Conservation (phyloP, 306 rosid genomes). For the Fagus sylvatica region DNA sequence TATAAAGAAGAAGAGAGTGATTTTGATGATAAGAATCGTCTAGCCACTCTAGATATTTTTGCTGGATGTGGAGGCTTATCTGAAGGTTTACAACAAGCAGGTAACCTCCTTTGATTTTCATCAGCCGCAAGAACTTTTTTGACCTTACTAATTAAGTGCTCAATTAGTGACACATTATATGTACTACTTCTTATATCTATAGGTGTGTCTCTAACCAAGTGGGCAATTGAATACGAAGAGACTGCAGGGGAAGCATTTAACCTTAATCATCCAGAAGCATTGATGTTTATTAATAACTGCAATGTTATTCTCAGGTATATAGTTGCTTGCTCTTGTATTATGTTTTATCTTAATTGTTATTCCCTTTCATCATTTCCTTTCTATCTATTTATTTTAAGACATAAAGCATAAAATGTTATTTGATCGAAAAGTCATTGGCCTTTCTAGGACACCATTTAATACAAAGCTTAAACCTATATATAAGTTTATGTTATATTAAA, state of each 20-base stretch:
- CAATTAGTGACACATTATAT: neutral
- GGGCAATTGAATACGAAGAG: conserved; percentile 98
- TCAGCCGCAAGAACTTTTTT: too few species aligned
- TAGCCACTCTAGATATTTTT: conserved; percentile 88
- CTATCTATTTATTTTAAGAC: too few species aligned
- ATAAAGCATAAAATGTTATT: too few species aligned
- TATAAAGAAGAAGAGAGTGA: conserved; percentile 65
- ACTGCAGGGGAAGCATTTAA: conserved; percentile 91
- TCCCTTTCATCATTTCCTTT: too few species aligned
- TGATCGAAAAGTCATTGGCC: too few species aligned
- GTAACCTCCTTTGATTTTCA: conserved; percentile 27
- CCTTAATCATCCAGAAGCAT: conserved; percentile 76
- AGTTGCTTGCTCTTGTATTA: conserved; percentile 23
- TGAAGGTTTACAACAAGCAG: conserved; percentile 75
- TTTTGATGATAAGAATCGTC: conserved; percentile 45
- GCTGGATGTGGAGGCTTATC: conserved; percentile 99
- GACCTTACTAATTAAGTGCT: too few species aligned
- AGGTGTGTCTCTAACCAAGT: conserved; percentile 78
- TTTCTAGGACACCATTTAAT: too few species aligned
- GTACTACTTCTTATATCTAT: conserved; percentile 28
- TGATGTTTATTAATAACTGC: conserved; percentile 80
- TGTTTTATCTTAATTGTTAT: too few species aligned
- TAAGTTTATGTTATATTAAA: too few species aligned
- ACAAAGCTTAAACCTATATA: too few species aligned
- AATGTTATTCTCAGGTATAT: conserved; percentile 86